Evolutionary conservation across 2,329 filamentous ascomycete genomes (phyloP), one percentile per base, ranked within the genome.

Genomic region (Xylaria multiplex): DNA sequence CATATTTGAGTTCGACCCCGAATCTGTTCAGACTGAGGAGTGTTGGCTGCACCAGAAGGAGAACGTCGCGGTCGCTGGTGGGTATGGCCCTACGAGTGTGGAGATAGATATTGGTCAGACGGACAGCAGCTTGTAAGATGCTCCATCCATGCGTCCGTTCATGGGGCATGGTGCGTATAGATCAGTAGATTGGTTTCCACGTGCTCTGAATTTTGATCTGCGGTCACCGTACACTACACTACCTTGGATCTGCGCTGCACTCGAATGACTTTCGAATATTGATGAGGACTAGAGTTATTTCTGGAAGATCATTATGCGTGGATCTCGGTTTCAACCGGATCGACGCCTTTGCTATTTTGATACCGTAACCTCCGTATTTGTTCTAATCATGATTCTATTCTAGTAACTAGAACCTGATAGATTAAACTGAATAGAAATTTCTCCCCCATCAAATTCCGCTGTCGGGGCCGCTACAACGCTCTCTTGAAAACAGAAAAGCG

Each of bases 1-100:
- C 54, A 65, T 73, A 52, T 73, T 70, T 43, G 66, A 69, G 63
- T 73, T 73, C 24, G 67, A 70, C 52, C 69, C 69, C 22, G 13
- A 68, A 55, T 67, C 50, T 27, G 69, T 70, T 22, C 62, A 68
- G 35, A 54, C 64, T n/a, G 70, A 73, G 19, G 69, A 74, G 24
- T 72, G 66, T 68, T 73, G 55, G 59, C 46, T 73, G 37, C 68
- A 66, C 50, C 68, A 72, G 67, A 66, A 55, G 48, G 70, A 71
- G 58, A 50, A 72, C 19, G 68, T 71, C 3, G 69, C 71, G 16
- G 70, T 70, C 14, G 64, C 67, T 3, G 70, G 72, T 7, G 72
- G 70, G 14, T 75, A 69, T 22, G 70, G 66, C 16, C 70, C 63
- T 9, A 73, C 72, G 27, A 69, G 69, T 48, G 71, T 67, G 49